Percentiles rank a stretch among this genome's conserved stretches.
Evolutionary conservation across 225 moss, liverwort and hornwort genomes (phyloP).

Genomic region (Sphagnum contortum): DNA sequence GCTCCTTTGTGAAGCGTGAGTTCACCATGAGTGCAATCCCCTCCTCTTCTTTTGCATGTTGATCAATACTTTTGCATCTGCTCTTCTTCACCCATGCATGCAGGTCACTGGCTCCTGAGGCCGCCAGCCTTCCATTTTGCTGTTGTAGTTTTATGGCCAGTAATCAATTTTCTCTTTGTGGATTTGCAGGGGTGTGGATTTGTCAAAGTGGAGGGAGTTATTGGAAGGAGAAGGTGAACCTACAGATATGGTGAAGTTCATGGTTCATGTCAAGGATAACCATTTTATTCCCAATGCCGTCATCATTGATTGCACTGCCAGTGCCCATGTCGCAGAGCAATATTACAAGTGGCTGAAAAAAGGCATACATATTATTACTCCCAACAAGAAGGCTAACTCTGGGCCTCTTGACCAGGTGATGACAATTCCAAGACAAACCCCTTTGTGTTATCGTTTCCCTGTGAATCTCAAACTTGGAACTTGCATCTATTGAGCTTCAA

Average conservation of each 20-base stretch:
- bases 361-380: conserved; percentile 89
- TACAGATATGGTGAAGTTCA: conserved; percentile 76
- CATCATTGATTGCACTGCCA: conserved; percentile 92
- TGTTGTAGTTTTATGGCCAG: too few relatives aligned
- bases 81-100: too few relatives aligned
- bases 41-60: too few relatives aligned
- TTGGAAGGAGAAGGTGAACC: conserved; percentile 50
- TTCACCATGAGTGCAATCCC: background rate
- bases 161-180: too few relatives aligned
- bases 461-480: too few relatives aligned
- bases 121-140: too few relatives aligned
- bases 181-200: conserved; percentile 59
- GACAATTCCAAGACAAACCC: too few relatives aligned
- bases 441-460: too few relatives aligned
- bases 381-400: conserved; percentile 90
- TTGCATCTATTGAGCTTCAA: too few relatives aligned
- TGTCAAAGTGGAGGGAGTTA: conserved; percentile 71
- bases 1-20: conserved; percentile 83
- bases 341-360: conserved; percentile 83
- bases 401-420: conserved; percentile 77
- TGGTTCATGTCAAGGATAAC: conserved; percentile 59
- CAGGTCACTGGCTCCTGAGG: too few relatives aligned
- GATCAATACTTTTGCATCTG: too few relatives aligned
- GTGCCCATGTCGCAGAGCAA: conserved; percentile 61
- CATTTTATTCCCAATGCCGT: conserved; percentile 73